A percentile compares a stretch with the other conserved stretches of the same genome.
Conservation (phyloP, 2,329 filamentous ascomycete species). For the Chaetomiaceae sp. region DNA sequence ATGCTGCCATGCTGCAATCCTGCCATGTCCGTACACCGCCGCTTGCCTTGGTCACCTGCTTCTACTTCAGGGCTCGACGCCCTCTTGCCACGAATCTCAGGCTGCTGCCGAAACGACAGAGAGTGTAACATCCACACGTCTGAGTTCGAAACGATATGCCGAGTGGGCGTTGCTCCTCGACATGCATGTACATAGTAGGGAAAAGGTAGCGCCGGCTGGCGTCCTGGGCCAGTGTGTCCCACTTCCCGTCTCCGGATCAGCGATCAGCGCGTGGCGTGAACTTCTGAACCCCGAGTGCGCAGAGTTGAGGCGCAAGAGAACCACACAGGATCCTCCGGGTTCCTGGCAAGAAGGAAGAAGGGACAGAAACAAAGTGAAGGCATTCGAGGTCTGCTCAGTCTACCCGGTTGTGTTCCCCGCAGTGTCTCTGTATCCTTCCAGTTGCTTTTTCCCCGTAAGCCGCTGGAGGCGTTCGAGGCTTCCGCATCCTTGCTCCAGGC, state of each 20-base stretch:
- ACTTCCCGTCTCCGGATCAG: conserved; percentile 5
- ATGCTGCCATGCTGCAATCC: neutral
- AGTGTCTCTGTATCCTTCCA: no score
- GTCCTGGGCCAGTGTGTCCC: neutral
- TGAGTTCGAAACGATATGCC: neutral
- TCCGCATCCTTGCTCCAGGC: neutral
- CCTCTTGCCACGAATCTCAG: conserved; percentile 2
- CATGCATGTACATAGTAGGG: conserved; percentile 2
- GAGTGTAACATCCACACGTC: neutral
- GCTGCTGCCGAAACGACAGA: neutral
- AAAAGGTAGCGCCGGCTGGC: conserved; percentile 6
- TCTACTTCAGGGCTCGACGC: neutral
- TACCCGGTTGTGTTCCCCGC: no score
- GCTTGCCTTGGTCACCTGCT: conserved; percentile 9
- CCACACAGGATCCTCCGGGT: no score
- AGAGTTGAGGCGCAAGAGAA: neutral
- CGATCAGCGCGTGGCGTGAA: neutral
- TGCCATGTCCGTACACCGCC: conserved; percentile 10
- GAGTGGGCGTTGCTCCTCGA: neutral
- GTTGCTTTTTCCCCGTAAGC: conserved; percentile 4
- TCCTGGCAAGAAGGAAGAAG: no score
- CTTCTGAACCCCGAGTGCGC: conserved; percentile 1
- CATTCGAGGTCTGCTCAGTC: no score
- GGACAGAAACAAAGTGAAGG: no score
- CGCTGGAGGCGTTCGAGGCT: conserved; percentile 11